Percentiles rank a stretch among this genome's conserved stretches.
These are phyloP conservation scores for Globisporangium camurandrum DNA, from an alignment of 352 stramenopile genomes.

Conservation along the genomic window DNA sequence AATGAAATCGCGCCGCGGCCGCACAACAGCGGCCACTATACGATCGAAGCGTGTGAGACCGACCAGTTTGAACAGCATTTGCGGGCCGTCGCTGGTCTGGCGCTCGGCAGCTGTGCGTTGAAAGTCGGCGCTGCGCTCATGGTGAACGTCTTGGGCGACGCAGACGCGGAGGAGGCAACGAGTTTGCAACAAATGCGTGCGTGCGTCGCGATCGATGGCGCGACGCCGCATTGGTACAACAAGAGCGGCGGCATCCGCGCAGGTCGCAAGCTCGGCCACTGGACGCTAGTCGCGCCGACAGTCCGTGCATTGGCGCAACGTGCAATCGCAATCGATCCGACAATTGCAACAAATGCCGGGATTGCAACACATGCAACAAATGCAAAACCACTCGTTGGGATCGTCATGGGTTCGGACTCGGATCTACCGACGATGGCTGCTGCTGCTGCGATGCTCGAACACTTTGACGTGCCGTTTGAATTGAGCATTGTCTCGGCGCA, in stretches of 20 bases:
- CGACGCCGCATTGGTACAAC: slow-evolving; percentile 96
- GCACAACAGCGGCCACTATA: slow-evolving; percentile 99
- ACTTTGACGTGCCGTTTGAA: slow-evolving; percentile 95
- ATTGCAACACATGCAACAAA: slow-evolving; percentile 18
- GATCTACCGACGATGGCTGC: slow-evolving; percentile 96
- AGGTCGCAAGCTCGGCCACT: slow-evolving; percentile 96
- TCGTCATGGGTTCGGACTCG: slow-evolving; percentile 93
- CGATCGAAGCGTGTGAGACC: slow-evolving; percentile 95
- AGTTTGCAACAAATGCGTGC: slow-evolving; percentile 64
- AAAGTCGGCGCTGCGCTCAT: slow-evolving; percentile 87
- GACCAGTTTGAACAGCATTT: slow-evolving; percentile 99
- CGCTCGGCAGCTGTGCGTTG: slow-evolving; percentile 91
- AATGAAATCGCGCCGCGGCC: slow-evolving; percentile 97
- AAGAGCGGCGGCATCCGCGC: slow-evolving; percentile 82
- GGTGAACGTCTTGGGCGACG: slow-evolving; percentile 87
- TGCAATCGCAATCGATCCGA: slow-evolving; percentile 47
- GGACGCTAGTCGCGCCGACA: slow-evolving; percentile 91
- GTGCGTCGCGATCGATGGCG: slow-evolving; percentile 64
- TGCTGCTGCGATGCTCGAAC: slow-evolving; percentile 92
- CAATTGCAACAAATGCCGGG: slow-evolving; percentile 31
- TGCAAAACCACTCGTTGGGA: slow-evolving; percentile 53
- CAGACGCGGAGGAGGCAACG: slow-evolving; percentile 65
- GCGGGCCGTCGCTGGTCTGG: slow-evolving; percentile 89
- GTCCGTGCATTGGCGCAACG: slow-evolving; percentile 73
- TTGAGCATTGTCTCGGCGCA: slow-evolving; percentile 98